Percentiles rank a stretch among this genome's conserved stretches.
Evolutionary conservation across 2,329 filamentous ascomycete species (phyloP).

Genomic region (Knufia fluminis): DNA sequence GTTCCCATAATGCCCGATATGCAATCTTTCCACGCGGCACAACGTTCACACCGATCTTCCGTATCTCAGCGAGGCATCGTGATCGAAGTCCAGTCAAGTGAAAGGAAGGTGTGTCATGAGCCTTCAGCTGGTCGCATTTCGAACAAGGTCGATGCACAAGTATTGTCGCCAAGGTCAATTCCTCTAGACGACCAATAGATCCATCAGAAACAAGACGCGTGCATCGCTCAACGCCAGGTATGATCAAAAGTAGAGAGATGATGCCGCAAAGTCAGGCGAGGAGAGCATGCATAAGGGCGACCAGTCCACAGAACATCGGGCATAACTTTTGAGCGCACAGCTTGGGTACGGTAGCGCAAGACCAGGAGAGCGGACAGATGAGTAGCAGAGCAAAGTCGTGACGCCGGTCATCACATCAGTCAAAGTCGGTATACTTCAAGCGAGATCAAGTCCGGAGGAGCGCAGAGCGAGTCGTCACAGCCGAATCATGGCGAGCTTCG

Average conservation of each 20-base stretch:
- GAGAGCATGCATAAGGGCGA: background rate
- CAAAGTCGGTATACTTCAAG: constrained; percentile 7
- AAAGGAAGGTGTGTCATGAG: too few species aligned
- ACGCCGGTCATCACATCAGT: constrained; percentile 2
- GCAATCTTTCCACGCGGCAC: background rate
- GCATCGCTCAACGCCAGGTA: background rate
- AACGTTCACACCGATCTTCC: too few species aligned
- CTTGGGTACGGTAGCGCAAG: background rate
- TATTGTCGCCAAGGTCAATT: too few species aligned
- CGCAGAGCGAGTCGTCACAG: constrained; percentile 15
- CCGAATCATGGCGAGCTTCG: constrained; percentile 19
- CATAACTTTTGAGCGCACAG: constrained; percentile 1
- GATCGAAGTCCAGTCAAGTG: too few species aligned
- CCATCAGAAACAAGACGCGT: background rate
- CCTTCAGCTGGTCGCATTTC: too few species aligned
- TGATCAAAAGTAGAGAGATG: background rate
- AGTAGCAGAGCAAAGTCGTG: constrained; percentile 3
- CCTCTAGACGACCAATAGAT: background rate
- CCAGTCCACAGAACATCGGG: constrained; percentile 1
- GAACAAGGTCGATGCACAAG: too few species aligned
- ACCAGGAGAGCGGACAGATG: constrained; percentile 4
- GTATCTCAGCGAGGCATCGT: too few species aligned
- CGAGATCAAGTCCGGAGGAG: constrained; percentile 6
- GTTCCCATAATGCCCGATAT: too few species aligned
- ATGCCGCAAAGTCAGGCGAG: background rate